Percentiles rank a stretch among this genome's conserved stretches.
Evolutionary conservation across 495 filamentous ascomycete species (phyloP).

Genomic region (Schizothecium vesticola): DNA sequence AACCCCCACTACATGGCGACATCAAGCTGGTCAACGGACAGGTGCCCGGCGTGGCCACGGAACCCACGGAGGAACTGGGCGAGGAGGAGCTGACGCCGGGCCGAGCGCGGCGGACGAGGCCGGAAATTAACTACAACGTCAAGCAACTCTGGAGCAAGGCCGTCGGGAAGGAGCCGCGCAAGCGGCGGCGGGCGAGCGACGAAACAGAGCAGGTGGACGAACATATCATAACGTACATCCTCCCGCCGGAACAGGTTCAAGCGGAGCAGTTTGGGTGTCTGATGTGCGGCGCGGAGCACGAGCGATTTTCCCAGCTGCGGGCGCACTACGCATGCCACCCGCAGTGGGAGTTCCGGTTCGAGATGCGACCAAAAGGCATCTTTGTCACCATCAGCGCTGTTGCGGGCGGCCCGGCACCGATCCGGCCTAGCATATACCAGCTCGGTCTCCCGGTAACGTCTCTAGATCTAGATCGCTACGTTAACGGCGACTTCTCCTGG

Average conservation of each 20-base stretch:
- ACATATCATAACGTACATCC: conserved; percentile 39
- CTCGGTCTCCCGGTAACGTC: conserved; percentile 33
- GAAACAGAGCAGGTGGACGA: conserved; percentile 26
- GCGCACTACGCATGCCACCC: conserved; percentile 41
- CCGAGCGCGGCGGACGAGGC: conserved; percentile 34
- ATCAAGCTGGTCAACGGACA: neutral
- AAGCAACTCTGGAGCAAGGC: conserved; percentile 44
- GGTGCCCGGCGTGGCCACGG: conserved; percentile 5
- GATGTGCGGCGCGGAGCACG: conserved; percentile 39
- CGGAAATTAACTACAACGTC: conserved; percentile 48
- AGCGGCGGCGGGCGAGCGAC: conserved; percentile 31
- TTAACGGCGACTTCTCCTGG: conserved; percentile 41
- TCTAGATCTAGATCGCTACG: conserved; percentile 35
- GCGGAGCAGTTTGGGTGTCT: conserved; percentile 40
- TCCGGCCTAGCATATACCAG: conserved; percentile 29
- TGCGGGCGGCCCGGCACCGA: conserved; percentile 6
- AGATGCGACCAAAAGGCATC: conserved; percentile 20
- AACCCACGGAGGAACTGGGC: conserved; percentile 16
- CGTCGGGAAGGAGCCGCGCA: conserved; percentile 41
- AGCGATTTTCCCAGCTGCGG: conserved; percentile 38
- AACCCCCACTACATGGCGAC: neutral
- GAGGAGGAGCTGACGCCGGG: conserved; percentile 36
- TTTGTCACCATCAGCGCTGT: conserved; percentile 21
- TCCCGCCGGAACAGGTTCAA: conserved; percentile 40
- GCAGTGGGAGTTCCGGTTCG: conserved; percentile 41